Conservation (phyloP, 441 rosid species). For the Euphorbia celastroides region DNA sequence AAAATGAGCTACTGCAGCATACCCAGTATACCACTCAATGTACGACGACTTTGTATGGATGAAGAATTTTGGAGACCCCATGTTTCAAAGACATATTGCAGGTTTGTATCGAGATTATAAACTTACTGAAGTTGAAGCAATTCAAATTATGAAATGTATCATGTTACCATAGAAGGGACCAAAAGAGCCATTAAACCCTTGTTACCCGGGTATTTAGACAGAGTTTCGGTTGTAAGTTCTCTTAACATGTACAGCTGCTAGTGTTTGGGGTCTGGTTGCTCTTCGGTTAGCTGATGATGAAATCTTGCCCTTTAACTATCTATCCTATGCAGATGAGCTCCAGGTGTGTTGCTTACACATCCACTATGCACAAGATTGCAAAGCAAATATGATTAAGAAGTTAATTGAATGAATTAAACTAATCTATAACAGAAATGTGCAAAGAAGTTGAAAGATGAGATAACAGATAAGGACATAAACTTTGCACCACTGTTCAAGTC, state of each 20-base stretch:
- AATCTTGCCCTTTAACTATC: conserved; percentile 67
- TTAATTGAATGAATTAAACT: conserved; percentile 16
- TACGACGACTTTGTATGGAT: conserved; percentile 84
- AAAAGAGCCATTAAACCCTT: neutral
- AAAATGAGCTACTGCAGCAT: conserved; percentile 36
- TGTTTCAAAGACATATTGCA: conserved; percentile 73
- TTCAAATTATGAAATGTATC: no score
- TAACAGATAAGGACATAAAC: conserved; percentile 35
- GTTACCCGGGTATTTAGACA: neutral
- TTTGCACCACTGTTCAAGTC: conserved; percentile 53
- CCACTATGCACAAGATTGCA: neutral
- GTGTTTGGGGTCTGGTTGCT: conserved; percentile 70
- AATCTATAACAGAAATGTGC: conserved; percentile 39
- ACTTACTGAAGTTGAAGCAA: conserved; percentile 5
- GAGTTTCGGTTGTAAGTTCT: neutral
- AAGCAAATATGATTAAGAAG: conserved; percentile 1
- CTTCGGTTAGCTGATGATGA: conserved; percentile 77
- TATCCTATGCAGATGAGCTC: conserved; percentile 61
- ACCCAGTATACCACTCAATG: conserved; percentile 87
- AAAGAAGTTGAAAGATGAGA: conserved; percentile 43
- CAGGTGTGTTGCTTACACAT: conserved; percentile 37
- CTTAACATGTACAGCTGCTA: conserved; percentile 39
- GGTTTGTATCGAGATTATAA: conserved; percentile 26
- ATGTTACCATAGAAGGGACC: neutral
- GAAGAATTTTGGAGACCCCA: conserved; percentile 75